A percentile compares a stretch with the other conserved stretches of the same genome.
Evolutionary conservation across 257 asterid genomes (phyloP).

Genomic region (Ilex asprella): DNA sequence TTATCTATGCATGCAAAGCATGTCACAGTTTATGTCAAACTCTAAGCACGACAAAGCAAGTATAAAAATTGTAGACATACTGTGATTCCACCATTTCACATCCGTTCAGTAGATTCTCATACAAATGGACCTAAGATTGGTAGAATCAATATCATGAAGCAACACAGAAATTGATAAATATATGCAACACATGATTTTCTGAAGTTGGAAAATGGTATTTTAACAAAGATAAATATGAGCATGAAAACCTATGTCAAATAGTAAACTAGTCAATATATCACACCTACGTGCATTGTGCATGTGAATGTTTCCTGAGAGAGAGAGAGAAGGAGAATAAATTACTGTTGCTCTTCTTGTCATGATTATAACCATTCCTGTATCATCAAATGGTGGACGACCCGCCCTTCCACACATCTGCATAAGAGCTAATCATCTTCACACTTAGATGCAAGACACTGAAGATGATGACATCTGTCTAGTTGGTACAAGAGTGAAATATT

Average conservation of each 20-base stretch:
- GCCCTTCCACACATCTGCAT: constrained; percentile 99
- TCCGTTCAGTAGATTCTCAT: constrained; percentile 85
- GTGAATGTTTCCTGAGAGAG: neutral
- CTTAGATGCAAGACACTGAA: constrained; percentile 8
- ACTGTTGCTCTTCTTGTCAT: constrained; percentile 98
- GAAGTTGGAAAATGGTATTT: no score
- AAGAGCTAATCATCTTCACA: constrained; percentile 17
- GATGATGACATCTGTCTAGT: constrained; percentile 6
- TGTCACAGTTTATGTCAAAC: constrained; percentile 1
- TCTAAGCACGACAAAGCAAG: constrained; percentile 13
- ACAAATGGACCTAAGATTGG: constrained; percentile 71
- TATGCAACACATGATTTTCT: no score
- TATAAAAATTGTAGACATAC: constrained; percentile 46
- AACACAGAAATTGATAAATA: no score
- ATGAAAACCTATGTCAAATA: no score
- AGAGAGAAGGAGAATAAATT: constrained; percentile 11
- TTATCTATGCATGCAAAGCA: constrained; percentile 8
- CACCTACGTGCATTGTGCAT: no score
- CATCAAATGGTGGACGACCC: constrained; percentile 98
- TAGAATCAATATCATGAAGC: no score
- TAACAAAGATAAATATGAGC: no score
- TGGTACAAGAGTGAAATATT: constrained; percentile 6
- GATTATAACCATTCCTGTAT: constrained; percentile 88
- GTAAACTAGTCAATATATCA: no score
- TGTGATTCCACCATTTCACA: constrained; percentile 98